These are phyloP conservation scores for Vanderwaltozyma polyspora DNA, from an alignment of 805 yeast genomes.

Conservation along the genomic window DNA sequence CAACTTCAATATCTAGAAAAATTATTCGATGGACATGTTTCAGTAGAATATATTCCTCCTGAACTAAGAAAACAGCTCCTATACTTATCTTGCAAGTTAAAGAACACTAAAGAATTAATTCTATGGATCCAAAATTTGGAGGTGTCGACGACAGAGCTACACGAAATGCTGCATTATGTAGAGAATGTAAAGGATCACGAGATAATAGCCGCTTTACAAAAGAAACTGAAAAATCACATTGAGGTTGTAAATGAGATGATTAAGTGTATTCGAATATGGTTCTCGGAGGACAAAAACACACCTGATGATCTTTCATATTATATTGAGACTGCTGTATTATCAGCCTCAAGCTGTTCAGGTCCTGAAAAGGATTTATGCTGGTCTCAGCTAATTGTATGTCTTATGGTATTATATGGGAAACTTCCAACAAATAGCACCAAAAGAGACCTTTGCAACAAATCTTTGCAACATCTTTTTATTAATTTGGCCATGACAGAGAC, in stretches of 20 bases:
- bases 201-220: slow-evolving; percentile 13
- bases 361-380: slow-evolving; percentile 11
- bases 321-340: background rate
- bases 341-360: background rate
- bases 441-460: slow-evolving; percentile 7
- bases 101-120: slow-evolving; percentile 4
- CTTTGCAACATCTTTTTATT: slow-evolving; percentile 14
- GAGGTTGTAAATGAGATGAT: slow-evolving; percentile 12
- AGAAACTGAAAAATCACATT: slow-evolving; percentile 8
- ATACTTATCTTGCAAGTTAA: slow-evolving; percentile 10
- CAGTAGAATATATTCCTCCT: background rate
- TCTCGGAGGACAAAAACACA: slow-evolving; percentile 1
- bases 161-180: slow-evolving; percentile 7
- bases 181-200: slow-evolving; percentile 7
- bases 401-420: slow-evolving; percentile 11
- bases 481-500: slow-evolving; percentile 12
- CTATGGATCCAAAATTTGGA: slow-evolving; percentile 11
- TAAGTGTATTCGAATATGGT: slow-evolving; percentile 10
- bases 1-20: slow-evolving; percentile 14
- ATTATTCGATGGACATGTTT: slow-evolving; percentile 4
- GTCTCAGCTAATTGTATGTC: slow-evolving; percentile 15
- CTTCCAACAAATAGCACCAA: background rate
- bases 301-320: background rate
- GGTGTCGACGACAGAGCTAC: slow-evolving; percentile 7
- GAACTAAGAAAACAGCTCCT: slow-evolving; percentile 9